Percentiles rank a stretch among this genome's conserved stretches.
These are phyloP conservation scores for Gracilaria gracilis DNA, from an alignment of 23 red algal species.

Conservation along the genomic window DNA sequence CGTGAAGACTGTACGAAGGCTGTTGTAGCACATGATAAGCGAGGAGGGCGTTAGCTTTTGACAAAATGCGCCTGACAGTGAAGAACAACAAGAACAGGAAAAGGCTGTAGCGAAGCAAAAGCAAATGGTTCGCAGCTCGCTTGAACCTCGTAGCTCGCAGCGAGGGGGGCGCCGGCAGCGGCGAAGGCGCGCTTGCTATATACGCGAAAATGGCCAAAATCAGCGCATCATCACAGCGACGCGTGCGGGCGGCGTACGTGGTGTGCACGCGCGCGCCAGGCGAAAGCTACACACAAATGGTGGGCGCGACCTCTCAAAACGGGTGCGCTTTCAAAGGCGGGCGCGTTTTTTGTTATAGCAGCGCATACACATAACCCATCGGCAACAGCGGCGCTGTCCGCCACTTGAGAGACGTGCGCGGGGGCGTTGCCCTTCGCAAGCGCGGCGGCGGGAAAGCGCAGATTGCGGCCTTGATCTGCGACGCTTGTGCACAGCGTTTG, in stretches of 20 bases:
- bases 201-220: background rate
- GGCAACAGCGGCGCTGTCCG: no score
- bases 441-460: no score
- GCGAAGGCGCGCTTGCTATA: background rate
- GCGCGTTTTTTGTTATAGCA: no score
- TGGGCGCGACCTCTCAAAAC: no score
- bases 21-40: background rate
- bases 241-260: background rate
- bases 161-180: background rate
- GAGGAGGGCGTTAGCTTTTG: no score
- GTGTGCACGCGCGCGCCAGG: background rate
- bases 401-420: no score
- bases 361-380: no score
- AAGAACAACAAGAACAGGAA: background rate
- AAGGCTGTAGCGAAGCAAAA: background rate
- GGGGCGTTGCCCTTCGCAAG: no score
- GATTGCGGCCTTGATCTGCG: no score
- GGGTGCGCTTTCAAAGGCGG: no score
- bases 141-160: background rate
- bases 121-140: background rate
- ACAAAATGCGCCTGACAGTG: no score
- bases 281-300: background rate
- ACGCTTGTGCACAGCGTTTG: no score
- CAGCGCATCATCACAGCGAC: background rate
- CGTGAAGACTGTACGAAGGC: background rate